phyloP scores from a whole-genome alignment of 2,329 filamentous ascomycete genomes.

The Pseudocercospora pini-densiflorae region DNA sequence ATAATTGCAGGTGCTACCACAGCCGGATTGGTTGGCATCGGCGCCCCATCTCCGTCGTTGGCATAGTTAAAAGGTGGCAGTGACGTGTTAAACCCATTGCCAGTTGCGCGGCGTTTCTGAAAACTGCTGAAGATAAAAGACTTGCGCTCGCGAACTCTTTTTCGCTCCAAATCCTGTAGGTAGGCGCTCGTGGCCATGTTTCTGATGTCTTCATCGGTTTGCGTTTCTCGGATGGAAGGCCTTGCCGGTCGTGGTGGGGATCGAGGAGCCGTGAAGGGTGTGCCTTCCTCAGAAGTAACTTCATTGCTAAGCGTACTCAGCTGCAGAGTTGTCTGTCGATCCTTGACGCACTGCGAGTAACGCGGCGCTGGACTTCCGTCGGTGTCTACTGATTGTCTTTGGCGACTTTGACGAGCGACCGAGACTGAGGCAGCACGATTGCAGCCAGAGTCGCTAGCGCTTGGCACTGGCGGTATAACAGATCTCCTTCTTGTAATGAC shows the following conservation, averaged over 20 bases:
- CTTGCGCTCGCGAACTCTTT: constrained; percentile 46
- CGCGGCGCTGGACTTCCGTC: constrained; percentile 35
- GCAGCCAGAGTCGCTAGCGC: not conserved
- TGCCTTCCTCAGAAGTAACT: constrained; percentile 9
- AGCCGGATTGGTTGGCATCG: constrained; percentile 9
- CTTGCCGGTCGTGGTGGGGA: constrained; percentile 15
- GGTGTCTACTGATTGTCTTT: constrained; percentile 27
- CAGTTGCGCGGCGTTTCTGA: constrained; percentile 43
- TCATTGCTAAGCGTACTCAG: constrained; percentile 15
- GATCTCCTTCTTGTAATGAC: constrained; percentile 31
- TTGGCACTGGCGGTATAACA: constrained; percentile 26
- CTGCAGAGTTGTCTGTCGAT: constrained; percentile 25
- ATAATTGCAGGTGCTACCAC: not conserved
- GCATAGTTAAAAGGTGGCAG: constrained; percentile 36
- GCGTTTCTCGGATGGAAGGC: constrained; percentile 30
- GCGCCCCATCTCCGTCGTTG: constrained; percentile 25
- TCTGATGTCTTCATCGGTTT: constrained; percentile 35
- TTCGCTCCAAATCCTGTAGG: constrained; percentile 48
- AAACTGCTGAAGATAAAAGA: constrained; percentile 52
- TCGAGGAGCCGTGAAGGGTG: constrained; percentile 18
- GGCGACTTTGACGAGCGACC: constrained; percentile 18
- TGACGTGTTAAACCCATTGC: constrained; percentile 33
- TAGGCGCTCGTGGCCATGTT: constrained; percentile 45
- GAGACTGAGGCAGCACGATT: constrained; percentile 13
- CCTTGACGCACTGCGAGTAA: constrained; percentile 16